phyloP scores from a whole-genome alignment of 2,329 filamentous ascomycete species.

The Trichoderma koningiopsis region DNA sequence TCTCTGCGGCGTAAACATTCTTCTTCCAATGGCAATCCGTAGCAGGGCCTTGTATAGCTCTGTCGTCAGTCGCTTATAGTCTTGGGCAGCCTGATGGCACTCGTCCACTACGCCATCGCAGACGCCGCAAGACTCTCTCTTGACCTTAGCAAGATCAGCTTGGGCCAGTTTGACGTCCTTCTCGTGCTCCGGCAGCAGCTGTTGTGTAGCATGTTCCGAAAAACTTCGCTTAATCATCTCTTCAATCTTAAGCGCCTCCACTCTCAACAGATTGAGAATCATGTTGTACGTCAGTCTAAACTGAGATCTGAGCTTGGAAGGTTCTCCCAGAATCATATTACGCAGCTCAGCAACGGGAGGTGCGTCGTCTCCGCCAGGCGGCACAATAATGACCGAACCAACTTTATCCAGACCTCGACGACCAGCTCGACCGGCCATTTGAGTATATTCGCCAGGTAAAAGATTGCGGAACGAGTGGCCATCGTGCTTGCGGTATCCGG shows the following conservation, averaged over 20 bases:
- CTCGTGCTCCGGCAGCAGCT: slow-evolving; percentile 90
- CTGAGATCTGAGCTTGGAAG: slow-evolving; percentile 91
- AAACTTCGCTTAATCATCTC: slow-evolving; percentile 99
- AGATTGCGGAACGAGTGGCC: slow-evolving; percentile 89
- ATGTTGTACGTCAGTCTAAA: slow-evolving; percentile 99
- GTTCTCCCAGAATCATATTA: slow-evolving; percentile 94
- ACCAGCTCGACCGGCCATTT: slow-evolving; percentile 96
- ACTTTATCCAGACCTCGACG: slow-evolving; percentile 90
- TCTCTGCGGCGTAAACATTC: slow-evolving; percentile 74
- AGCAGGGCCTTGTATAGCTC: slow-evolving; percentile 78
- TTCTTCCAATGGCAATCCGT: slow-evolving; percentile 77
- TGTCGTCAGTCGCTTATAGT: slow-evolving; percentile 75
- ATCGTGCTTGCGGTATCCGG: slow-evolving; percentile 94
- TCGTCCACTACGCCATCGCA: slow-evolving; percentile 80
- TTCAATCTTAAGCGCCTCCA: slow-evolving; percentile 96
- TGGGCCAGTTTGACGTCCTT: slow-evolving; percentile 92
- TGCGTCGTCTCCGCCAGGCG: slow-evolving; percentile 79
- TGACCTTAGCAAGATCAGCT: slow-evolving; percentile 86
- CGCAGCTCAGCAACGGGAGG: slow-evolving; percentile 80
- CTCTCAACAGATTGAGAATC: slow-evolving; percentile 93
- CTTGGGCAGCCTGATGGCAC: slow-evolving; percentile 80
- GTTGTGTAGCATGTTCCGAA: slow-evolving; percentile 96
- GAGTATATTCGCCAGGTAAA: slow-evolving; percentile 93
- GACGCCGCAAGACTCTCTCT: slow-evolving; percentile 77
- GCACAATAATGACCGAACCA: slow-evolving; percentile 91